These are phyloP conservation scores for Lyophyllum decastes DNA, from an alignment of 768 basidiomycete genomes.

Conservation along the genomic window DNA sequence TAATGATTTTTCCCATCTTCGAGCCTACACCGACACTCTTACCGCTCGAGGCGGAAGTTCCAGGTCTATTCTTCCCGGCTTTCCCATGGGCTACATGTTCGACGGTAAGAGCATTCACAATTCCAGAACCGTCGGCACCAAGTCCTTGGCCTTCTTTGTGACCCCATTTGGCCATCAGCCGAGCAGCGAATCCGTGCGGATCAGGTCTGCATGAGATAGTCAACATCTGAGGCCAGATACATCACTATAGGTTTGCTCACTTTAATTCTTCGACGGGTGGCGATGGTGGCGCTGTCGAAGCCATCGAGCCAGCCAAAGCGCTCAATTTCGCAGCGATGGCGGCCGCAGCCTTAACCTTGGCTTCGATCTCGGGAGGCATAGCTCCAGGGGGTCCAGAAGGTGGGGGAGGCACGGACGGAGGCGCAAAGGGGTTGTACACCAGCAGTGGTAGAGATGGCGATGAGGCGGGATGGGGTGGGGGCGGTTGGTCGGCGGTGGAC, in stretches of 20 bases:
- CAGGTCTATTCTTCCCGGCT: constrained; percentile 36
- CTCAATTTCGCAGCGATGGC: constrained; percentile 78
- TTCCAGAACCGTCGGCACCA: constrained; percentile 81
- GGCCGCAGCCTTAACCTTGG: constrained; percentile 73
- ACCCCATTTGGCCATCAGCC: constrained; percentile 95
- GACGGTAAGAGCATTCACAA: constrained; percentile 85
- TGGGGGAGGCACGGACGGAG: constrained; percentile 59
- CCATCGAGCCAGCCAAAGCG: constrained; percentile 47
- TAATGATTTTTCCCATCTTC: constrained; percentile 87
- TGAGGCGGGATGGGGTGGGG: constrained; percentile 23
- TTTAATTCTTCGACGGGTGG: constrained; percentile 34
- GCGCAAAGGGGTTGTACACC: constrained; percentile 73
- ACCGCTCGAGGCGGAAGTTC: constrained; percentile 30
- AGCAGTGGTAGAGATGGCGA: constrained; percentile 52
- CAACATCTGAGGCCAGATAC: not conserved
- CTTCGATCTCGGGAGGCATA: constrained; percentile 51
- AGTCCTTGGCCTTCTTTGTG: constrained; percentile 94
- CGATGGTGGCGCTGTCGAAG: constrained; percentile 25
- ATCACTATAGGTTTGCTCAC: constrained; percentile 17
- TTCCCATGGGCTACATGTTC: constrained; percentile 60
- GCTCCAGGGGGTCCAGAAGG: constrained; percentile 39
- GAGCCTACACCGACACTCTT: constrained; percentile 49
- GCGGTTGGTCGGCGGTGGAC: constrained; percentile 35
- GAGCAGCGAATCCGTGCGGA: constrained; percentile 76
- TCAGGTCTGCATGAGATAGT: constrained; percentile 41